Percentiles rank a stretch among this genome's conserved stretches.
Evolutionary conservation across 2,329 filamentous ascomycete species (phyloP).

Genomic region (Pseudonectria buxi): DNA sequence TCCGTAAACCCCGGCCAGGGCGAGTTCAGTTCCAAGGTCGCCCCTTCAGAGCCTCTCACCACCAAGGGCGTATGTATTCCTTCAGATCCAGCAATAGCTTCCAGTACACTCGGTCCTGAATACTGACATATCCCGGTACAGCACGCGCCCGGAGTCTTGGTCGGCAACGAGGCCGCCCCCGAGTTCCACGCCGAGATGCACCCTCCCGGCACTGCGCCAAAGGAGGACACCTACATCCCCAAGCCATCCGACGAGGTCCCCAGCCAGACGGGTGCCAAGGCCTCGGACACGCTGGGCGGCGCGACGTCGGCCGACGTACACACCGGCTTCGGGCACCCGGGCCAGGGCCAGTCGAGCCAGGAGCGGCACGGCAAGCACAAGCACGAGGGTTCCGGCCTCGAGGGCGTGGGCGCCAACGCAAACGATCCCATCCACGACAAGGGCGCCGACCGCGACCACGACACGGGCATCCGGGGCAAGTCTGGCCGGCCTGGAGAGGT

Average conservation of each 20-base stretch:
- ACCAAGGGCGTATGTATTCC: constrained; percentile 44
- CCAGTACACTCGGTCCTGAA: not conserved
- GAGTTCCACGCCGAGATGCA: constrained; percentile 59
- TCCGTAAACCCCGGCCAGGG: constrained; percentile 45
- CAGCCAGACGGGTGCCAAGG: constrained; percentile 28
- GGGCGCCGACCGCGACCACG: constrained; percentile 25
- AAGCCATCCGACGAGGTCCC: constrained; percentile 29
- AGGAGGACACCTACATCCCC: constrained; percentile 33
- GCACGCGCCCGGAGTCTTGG: constrained; percentile 58
- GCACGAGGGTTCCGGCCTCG: constrained; percentile 32
- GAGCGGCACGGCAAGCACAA: constrained; percentile 34
- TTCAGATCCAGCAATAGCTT: too few relatives aligned
- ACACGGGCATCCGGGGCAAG: constrained; percentile 13
- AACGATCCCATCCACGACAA: constrained; percentile 23
- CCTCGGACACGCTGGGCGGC: constrained; percentile 34
- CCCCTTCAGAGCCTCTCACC: constrained; percentile 45
- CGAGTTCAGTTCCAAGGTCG: constrained; percentile 47
- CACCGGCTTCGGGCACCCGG: constrained; percentile 36
- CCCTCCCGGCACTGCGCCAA: constrained; percentile 57
- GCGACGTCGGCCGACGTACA: constrained; percentile 40
- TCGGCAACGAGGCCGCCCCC: constrained; percentile 51
- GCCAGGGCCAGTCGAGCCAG: constrained; percentile 34
- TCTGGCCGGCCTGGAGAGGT: constrained; percentile 12
- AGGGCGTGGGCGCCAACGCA: constrained; percentile 30
- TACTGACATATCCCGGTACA: constrained; percentile 25